A percentile compares a stretch with the other conserved stretches of the same genome.
Conservation (phyloP, 768 basidiomycete genomes). For the Trametes cinnabarina region DNA sequence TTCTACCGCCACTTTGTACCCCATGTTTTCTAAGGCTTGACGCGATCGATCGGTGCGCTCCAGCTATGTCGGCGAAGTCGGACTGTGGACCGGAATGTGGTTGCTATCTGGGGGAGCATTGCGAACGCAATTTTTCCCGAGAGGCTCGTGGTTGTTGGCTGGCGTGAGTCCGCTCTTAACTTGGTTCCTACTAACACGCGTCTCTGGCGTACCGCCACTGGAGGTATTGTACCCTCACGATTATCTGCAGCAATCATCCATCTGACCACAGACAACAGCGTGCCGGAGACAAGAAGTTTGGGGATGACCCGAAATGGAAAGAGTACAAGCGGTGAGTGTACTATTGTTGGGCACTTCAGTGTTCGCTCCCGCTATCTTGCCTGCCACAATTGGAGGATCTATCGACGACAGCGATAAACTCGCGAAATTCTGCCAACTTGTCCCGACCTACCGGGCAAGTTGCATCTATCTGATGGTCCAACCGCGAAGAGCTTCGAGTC, state of each 20-base stretch:
- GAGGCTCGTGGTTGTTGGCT: conserved; percentile 43
- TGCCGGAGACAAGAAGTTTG: conserved; percentile 54
- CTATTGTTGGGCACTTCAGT: not conserved
- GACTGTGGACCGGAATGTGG: conserved; percentile 69
- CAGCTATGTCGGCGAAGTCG: conserved; percentile 72
- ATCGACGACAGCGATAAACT: not conserved
- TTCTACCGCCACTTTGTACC: not conserved
- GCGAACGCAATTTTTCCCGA: conserved; percentile 44
- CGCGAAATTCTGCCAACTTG: too few species aligned
- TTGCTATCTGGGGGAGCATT: conserved; percentile 51
- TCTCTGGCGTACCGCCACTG: conserved; percentile 71
- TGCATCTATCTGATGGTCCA: not conserved
- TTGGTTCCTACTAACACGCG: conserved; percentile 57
- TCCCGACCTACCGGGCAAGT: too few species aligned
- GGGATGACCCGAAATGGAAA: conserved; percentile 52
- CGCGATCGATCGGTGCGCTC: conserved; percentile 11
- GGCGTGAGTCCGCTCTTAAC: conserved; percentile 62
- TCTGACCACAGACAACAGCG: conserved; percentile 21
- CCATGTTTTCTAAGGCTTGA: not conserved
- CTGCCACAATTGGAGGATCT: too few species aligned
- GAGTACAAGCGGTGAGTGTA: conserved; percentile 53
- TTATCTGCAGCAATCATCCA: too few species aligned
- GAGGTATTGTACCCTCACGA: conserved; percentile 39
- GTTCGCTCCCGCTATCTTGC: too few species aligned
- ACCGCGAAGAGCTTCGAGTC: not conserved